phyloP scores from a whole-genome alignment of 345 rosid species.

The Lepidium didymum region DNA sequence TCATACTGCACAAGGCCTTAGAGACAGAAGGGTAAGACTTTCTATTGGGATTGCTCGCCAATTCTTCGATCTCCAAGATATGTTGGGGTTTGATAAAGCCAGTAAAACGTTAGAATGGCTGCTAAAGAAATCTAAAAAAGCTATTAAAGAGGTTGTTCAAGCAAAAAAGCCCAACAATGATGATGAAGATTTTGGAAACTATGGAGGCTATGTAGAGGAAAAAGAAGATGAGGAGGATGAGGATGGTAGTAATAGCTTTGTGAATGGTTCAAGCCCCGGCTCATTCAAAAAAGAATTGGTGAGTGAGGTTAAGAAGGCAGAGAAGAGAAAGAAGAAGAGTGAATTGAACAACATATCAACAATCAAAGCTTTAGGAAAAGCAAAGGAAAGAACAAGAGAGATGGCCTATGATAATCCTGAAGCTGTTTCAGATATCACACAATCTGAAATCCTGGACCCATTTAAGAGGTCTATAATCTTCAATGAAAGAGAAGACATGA shows the following conservation, averaged over 20 bases:
- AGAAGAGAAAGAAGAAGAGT: conserved; percentile 20
- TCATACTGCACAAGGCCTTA: conserved; percentile 60
- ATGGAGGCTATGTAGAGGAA: background rate
- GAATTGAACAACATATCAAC: conserved; percentile 11
- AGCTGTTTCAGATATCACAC: conserved; percentile 25
- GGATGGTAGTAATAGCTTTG: conserved; percentile 12
- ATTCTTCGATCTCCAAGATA: conserved; percentile 84
- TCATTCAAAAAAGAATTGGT: conserved; percentile 5
- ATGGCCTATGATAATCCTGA: conserved; percentile 25
- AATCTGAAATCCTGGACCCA: conserved; percentile 24
- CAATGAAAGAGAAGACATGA: conserved; percentile 13
- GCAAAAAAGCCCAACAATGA: conserved; percentile 13
- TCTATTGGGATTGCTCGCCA: conserved; percentile 61
- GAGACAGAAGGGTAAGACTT: conserved; percentile 84
- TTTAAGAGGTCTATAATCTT: conserved; percentile 19
- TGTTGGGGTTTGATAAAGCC: conserved; percentile 77
- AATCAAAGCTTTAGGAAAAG: conserved; percentile 50
- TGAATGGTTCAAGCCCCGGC: conserved; percentile 19
- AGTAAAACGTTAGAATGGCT: conserved; percentile 88
- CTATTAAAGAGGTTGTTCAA: conserved; percentile 41
- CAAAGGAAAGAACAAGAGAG: conserved; percentile 45
- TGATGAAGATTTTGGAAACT: background rate
- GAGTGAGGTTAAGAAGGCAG: conserved; percentile 14
- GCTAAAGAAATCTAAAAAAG: conserved; percentile 45
- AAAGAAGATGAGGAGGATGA: background rate